Base-by-base conservation (phyloP, 1,284 basidiomycete species). In the Moniliophthora roreri region DNA sequence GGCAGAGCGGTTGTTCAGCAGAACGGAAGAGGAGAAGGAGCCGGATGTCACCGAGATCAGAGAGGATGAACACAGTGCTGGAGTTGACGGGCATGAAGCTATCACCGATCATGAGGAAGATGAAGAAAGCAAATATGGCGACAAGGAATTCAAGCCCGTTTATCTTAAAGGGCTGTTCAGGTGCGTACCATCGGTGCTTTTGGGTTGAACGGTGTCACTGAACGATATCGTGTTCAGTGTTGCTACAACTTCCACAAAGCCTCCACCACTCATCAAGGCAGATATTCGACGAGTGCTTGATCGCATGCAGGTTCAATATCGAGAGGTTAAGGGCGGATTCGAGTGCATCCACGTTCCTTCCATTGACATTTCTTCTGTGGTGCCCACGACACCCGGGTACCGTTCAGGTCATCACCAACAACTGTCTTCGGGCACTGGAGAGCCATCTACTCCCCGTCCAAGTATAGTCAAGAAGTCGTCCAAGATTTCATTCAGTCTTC, bases 331-430 rank as follows among this genome's bases (percentile, higher is more conserved):
- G 67, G 81, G 85, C 52, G 96, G 96, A 0, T 99, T 95, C 67
- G 96, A 98, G 69, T 99, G 96, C 71, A 89, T 96, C 21, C 95
- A 98, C 68, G 74, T 92, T 48, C 96, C 96, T 0, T 94, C 91
- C 23, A 96, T 98, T 66, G 93, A 96, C 67, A 72, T 96, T 8
- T 79, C 87, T 4, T 89, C 89, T 32, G 78, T 94, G 32, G 78
- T 77, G 48, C 61, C 67, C 7, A 62, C 51, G 8, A 37, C 73
- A 18, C 63, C 70, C 21, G 41, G 62, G 41, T 59, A 66, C 62
- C 50, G 67, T 58, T 65, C 65, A 40, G 67, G 66, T 21, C 77
- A 83, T 53, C 77, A 73, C 54, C 81, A 80, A 53, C 77, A 79
- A 49, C 66, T 69, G 11, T 80, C 82, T 1, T 68, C 69, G 2